Evolutionary conservation across 352 stramenopile genomes (phyloP), one percentile per base, ranked within the genome.

Genomic region (Phytophthora citricola): DNA sequence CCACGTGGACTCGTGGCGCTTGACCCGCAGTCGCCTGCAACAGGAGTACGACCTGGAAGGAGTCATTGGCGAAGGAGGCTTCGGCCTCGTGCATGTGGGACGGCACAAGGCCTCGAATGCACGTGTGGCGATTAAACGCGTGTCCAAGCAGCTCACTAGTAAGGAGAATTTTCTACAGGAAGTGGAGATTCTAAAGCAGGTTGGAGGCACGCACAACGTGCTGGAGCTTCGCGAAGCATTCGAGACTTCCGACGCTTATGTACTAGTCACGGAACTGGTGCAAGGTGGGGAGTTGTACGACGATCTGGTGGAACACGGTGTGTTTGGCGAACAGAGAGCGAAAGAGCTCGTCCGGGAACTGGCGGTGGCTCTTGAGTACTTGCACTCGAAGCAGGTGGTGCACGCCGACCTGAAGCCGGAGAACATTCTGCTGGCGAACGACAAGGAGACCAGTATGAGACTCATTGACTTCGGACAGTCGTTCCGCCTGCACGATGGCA

Each of bases 401-500:
- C 79, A 88, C 54, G 79, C 74, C 1, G 79, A 88, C 41, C 24
- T 88, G 24, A 88, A 88, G 63, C 79, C 75, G 10, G 79, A 88
- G 56, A 88, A 88, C 55, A 86, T 88, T 45, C 53, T 88, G 26
- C 49, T 87, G n/a, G 46, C 50, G 0, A 51, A 66, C 2, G 50
- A 73, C 56, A 45, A 76, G 46, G 17, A 64, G 49, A 48, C 52
- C 26, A 61, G 54, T 14, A 67, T 98, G 24, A 72, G 80, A 12
- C 73, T 93, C 32, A 90, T 91, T 38, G 83, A 93, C 71, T 93
- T 93, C 73, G 85, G 85, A 8, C 79, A 98, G 34, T 89, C 87
- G 12, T 87, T 83, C 52, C 63, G 58, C 9, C 46, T 80, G 29
- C 43, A 75, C 3, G 26, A 43, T 20, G 17, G 17, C 2, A 44